Base-by-base conservation (phyloP, 140 eudicot genomes). In the Senecio squalidus region DNA sequence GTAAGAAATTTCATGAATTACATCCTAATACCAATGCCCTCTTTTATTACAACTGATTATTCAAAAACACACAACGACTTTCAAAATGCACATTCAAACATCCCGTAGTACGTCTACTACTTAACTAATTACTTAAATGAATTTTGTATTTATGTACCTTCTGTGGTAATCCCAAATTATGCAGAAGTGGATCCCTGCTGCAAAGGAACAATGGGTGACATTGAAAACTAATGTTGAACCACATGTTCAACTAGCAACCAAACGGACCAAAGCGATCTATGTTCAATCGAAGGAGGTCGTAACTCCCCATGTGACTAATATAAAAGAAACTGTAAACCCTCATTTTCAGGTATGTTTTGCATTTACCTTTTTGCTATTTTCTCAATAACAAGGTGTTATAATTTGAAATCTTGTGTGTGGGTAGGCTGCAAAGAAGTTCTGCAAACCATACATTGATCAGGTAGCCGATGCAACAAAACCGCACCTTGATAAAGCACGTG, bases 361-460 rank as follows among this genome's bases (percentile, higher is more conserved):
- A n/a, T 27, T n/a, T 23, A 23, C 48, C 16, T 59, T 25, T 26
- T 71, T 50, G 21, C n/a, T 55, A 20, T 58, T 30, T 73, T 65
- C 52, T 30, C 40, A 63, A 36, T n/a, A 22, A 50, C 40, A 24
- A 67, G 3, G 41, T 51, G 54, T 60, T 25, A 61, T 83, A 30
- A 67, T 27, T 24, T 47, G 36, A 11, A 62, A 57, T 25, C 68
- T 10, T 8, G n/a, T 71, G 6, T 51, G 58, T 56, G 69, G 70
- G 5, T 83, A 92, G 98, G 95, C 79, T 58, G 74, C 75, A 23
- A 81, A 81, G 75, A 84, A 82, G 72, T 28, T 79, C 28, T 81
- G 96, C 80, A 65, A 78, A 67, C 98, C 98, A 31, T 88, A 92
- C 55, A 64, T 92, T 25, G 94, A 92, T 71, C 83, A 80, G 60